Percentiles rank a stretch among this genome's conserved stretches.
Evolutionary conservation across 2,329 filamentous ascomycete species (phyloP).

Genomic region (Aureobasidium sp.): DNA sequence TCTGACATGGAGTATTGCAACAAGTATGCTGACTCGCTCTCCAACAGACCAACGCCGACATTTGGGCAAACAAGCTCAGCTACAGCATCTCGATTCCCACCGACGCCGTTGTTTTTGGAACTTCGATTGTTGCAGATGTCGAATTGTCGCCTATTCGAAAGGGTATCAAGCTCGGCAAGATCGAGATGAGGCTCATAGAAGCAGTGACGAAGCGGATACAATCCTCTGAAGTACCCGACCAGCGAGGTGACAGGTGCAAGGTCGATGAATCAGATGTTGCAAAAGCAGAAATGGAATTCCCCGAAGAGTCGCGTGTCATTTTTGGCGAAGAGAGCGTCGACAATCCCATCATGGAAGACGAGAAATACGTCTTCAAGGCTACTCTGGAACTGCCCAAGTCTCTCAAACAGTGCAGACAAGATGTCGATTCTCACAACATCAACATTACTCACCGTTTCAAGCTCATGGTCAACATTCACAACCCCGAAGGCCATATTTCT

Average conservation of each 20-base stretch:
- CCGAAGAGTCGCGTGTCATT: slow-evolving; percentile 25
- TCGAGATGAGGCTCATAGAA: slow-evolving; percentile 74
- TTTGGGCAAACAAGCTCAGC: slow-evolving; percentile 96
- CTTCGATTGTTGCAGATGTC: slow-evolving; percentile 75
- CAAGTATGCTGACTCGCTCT: slow-evolving; percentile 14
- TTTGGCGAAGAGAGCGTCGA: slow-evolving; percentile 31
- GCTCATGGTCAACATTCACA: slow-evolving; percentile 81
- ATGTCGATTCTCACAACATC: slow-evolving; percentile 80
- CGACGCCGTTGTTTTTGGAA: slow-evolving; percentile 91
- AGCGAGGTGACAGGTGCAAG: slow-evolving; percentile 24
- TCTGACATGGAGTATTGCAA: background rate
- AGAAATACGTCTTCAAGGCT: slow-evolving; percentile 52
- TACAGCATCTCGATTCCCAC: slow-evolving; percentile 91
- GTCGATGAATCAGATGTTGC: slow-evolving; percentile 29
- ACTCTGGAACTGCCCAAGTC: slow-evolving; percentile 66
- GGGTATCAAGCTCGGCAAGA: slow-evolving; percentile 74
- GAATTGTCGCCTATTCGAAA: slow-evolving; percentile 82
- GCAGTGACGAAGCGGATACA: slow-evolving; percentile 46
- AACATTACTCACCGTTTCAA: slow-evolving; percentile 90
- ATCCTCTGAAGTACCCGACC: slow-evolving; percentile 23
- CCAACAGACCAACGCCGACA: slow-evolving; percentile 70
- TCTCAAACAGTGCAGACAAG: slow-evolving; percentile 76
- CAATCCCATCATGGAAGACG: slow-evolving; percentile 35
- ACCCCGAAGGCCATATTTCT: slow-evolving; percentile 89
- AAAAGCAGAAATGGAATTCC: slow-evolving; percentile 30